Base-by-base conservation (phyloP, 1,284 basidiomycete genomes). In the Ustilago lituana region DNA sequence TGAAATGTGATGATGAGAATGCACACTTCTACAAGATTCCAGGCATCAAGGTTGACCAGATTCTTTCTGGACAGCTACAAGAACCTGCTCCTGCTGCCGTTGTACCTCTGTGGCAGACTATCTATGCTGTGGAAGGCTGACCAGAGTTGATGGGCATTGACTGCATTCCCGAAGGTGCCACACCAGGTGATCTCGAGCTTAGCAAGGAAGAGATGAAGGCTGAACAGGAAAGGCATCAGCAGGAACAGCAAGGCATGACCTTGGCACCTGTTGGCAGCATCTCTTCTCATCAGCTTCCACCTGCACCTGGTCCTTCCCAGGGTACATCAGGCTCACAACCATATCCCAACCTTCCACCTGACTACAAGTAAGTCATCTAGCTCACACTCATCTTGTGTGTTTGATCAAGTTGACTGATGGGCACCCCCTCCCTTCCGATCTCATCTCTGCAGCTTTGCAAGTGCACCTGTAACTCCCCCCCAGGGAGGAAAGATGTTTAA, bases 1-100 rank as follows among this genome's bases (percentile, higher is more conserved):
- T 70, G n/a, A 76, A 77, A 48, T 71, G 78, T 9, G 64, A 69
- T 17, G 78, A 80, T 35, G 78, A 73, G 26, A 79, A 80, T 24
- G 68, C 54, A 6, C 64, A 77, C 14, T 76, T 79, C 64, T 80
- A 79, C 57, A 44, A 60, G 19, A 53, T 58, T 6, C 74, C 74
- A 0, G 76, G 61, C 27, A 61, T 76, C 49, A 46, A 48, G n/a
- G 63, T 60, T 8, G 40, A 45, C 5, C 49, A 68, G 9, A 64
- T 80, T 19, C 63, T 80, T 15, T 59, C 68, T 5, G 76, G 76
- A 11, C 66, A 66, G 31, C 52, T 78, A 3, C 51, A 29, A 10
- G 29, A 47, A 39, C 65, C 72, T 40, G 53, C 53, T 26, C 57
- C 77, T 3, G 23, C 54, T 12, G 69, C 65, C 0, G 66, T 69